Base-by-base conservation (phyloP, 192 early-diverging fungal genomes). In the Entophlyctis luteolus region DNA sequence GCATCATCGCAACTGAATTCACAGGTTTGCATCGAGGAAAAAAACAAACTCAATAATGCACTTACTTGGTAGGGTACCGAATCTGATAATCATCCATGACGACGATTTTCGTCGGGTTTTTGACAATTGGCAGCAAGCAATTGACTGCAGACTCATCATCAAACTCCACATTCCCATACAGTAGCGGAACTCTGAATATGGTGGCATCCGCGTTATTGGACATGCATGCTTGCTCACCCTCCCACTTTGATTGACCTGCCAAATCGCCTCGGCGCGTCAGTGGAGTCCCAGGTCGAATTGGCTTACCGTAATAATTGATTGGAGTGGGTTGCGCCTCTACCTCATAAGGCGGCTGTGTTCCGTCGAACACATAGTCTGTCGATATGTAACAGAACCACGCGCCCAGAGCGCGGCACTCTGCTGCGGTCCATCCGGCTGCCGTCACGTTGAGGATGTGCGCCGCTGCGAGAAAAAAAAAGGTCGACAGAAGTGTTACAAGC, bases 331-430 rank as follows among this genome's bases (percentile, higher is more conserved):
- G 62, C 52, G 81, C 87, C 25, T 80, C 75, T 0, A 87, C 84
- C 27, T 89, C 69, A 67, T 95, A 95, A 31, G 92, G 77, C 27
- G 93, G 91, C 2, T 72, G 76, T 4, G 77, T 88, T 36, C 93
- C 93, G 55, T 96, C 92, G 81, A 96, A 96, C 22, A 96, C 93
- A 70, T 96, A 96, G 71, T 96, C 92, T 1, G 93, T 90, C 4
- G 90, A 91, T 27, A 96, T 85, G 68, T 96, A 93, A 27, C 91
- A 79, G 49, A 94, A 70, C 55, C 82, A 80, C 35, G 89, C 78
- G 5, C 75, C 77, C 3, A 75, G 55, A 5, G 65, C 46, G 27
- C 84, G 75, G 42, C 82, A 78, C 14, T 79, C 45, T 36, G 57
- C 65, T 0, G 87, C 90, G 14, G 93, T 72, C 3, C 72, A 33